A percentile compares a stretch with the other conserved stretches of the same genome.
Evolutionary conservation across 2,329 filamentous ascomycete genomes (phyloP).

Genomic region (Colletotrichum spaethianum): DNA sequence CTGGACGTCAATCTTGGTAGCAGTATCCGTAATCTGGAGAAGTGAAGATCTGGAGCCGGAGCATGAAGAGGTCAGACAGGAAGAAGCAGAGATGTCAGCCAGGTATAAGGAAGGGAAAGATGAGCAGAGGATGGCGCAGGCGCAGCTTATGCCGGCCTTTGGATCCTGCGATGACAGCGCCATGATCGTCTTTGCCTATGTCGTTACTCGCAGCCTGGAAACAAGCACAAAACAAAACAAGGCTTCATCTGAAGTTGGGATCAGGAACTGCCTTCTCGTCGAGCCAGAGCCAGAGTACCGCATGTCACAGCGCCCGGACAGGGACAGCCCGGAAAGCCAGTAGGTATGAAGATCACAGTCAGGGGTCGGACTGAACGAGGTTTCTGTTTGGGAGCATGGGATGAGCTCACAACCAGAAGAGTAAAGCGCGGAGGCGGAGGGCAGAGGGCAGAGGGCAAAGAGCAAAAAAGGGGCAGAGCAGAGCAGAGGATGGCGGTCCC

Average conservation of each 20-base stretch:
- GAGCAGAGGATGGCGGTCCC: conserved; percentile 8
- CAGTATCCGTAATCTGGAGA: conserved; percentile 15
- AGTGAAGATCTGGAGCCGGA: conserved; percentile 11
- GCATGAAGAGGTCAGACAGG: not conserved
- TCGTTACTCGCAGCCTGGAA: conserved; percentile 32
- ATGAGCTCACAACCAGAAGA: conserved; percentile 29
- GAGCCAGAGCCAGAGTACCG: conserved; percentile 39
- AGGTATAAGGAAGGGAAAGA: not conserved
- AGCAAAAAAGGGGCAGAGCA: not conserved
- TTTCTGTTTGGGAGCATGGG: conserved; percentile 7
- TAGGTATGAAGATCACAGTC: conserved; percentile 28
- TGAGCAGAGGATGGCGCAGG: conserved; percentile 10
- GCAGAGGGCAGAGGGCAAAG: not conserved
- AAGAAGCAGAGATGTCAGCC: conserved; percentile 6
- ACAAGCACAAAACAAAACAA: conserved; percentile 40
- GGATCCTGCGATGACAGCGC: conserved; percentile 34
- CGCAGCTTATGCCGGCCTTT: conserved; percentile 6
- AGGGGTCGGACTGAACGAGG: conserved; percentile 25
- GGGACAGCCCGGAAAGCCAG: conserved; percentile 21
- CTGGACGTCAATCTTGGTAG: conserved; percentile 31
- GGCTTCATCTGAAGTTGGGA: conserved; percentile 38
- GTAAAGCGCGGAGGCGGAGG: conserved; percentile 8
- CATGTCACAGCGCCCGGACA: conserved; percentile 25
- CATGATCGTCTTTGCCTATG: conserved; percentile 34
- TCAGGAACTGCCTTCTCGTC: conserved; percentile 30